Conservation (phyloP, 495 filamentous ascomycete species). For the Lepidopterella palustris region DNA sequence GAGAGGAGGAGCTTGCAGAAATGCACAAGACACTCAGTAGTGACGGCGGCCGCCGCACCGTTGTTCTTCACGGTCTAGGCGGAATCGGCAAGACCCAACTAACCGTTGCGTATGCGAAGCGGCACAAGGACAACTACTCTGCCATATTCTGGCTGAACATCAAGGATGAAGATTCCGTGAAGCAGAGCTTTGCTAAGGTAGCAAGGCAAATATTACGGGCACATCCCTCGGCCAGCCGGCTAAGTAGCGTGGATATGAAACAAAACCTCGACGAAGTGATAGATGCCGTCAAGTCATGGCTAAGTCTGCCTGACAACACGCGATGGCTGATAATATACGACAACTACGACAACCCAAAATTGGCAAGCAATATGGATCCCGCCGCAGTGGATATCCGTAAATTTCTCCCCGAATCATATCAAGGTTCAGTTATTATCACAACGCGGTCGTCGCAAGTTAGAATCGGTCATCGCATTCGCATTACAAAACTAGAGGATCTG, state of each 20-base stretch:
- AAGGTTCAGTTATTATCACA: constrained; percentile 39
- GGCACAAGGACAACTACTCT: constrained; percentile 5
- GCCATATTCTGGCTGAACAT: constrained; percentile 15
- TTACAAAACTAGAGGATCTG: constrained; percentile 3
- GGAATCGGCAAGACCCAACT: constrained; percentile 17
- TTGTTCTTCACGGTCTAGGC: constrained; percentile 11
- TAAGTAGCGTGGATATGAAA: not conserved
- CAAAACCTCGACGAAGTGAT: constrained; percentile 17
- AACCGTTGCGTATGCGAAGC: constrained; percentile 4
- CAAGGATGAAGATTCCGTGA: constrained; percentile 6
- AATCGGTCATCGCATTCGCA: constrained; percentile 26
- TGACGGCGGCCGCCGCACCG: not conserved
- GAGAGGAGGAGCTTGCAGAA: constrained; percentile 13
- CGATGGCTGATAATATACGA: constrained; percentile 33
- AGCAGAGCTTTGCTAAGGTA: constrained; percentile 1
- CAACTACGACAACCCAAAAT: constrained; percentile 27
- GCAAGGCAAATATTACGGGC: not conserved
- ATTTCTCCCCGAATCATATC: constrained; percentile 33
- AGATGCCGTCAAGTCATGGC: constrained; percentile 34
- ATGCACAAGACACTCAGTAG: constrained; percentile 11
- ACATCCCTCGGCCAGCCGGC: constrained; percentile 1
- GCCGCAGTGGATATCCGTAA: constrained; percentile 29
- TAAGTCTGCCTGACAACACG: constrained; percentile 24
- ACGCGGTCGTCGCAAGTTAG: constrained; percentile 34
- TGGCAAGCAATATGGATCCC: constrained; percentile 14